Conservation (phyloP, 2,329 filamentous ascomycete genomes). For the Alternaria longipes region DNA sequence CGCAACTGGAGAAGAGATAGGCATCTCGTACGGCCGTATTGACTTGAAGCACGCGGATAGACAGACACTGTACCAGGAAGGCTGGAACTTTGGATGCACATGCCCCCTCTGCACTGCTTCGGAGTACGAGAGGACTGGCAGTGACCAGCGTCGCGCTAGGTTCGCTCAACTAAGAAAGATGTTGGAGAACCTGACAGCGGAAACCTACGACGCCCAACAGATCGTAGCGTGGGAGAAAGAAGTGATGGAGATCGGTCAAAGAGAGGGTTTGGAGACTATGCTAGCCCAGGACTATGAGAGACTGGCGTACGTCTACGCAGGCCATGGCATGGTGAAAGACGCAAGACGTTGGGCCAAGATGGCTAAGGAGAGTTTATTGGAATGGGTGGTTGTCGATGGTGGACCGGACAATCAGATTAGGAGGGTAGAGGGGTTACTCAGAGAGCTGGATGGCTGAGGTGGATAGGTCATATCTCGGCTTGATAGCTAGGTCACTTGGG, state of each 20-base stretch:
- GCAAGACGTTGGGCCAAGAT: conserved; percentile 31
- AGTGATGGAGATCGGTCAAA: conserved; percentile 30
- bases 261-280: conserved; percentile 32
- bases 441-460: conserved; percentile 23
- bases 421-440: conserved; percentile 29
- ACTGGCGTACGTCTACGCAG: conserved; percentile 38
- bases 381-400: conserved; percentile 33
- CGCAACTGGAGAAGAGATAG: conserved; percentile 33
- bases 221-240: conserved; percentile 37
- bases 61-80: conserved; percentile 29
- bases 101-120: conserved; percentile 34
- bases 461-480: background rate
- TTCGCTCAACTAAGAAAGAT: conserved; percentile 26
- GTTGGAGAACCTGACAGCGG: conserved; percentile 27
- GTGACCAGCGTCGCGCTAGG: conserved; percentile 29
- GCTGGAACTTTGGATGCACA: conserved; percentile 36
- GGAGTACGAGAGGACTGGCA: conserved; percentile 22
- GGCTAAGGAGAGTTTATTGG: conserved; percentile 28
- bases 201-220: conserved; percentile 33
- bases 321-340: conserved; percentile 24
- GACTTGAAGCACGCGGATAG: conserved; percentile 30
- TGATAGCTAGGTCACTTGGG: background rate
- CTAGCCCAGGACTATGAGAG: conserved; percentile 35
- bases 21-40: conserved; percentile 32
- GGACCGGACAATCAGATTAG: conserved; percentile 21